A percentile compares a stretch with the other conserved stretches of the same genome.
Evolutionary conservation across 495 filamentous ascomycete species (phyloP).

Genomic region (Lasiosphaeriaceae sp.): DNA sequence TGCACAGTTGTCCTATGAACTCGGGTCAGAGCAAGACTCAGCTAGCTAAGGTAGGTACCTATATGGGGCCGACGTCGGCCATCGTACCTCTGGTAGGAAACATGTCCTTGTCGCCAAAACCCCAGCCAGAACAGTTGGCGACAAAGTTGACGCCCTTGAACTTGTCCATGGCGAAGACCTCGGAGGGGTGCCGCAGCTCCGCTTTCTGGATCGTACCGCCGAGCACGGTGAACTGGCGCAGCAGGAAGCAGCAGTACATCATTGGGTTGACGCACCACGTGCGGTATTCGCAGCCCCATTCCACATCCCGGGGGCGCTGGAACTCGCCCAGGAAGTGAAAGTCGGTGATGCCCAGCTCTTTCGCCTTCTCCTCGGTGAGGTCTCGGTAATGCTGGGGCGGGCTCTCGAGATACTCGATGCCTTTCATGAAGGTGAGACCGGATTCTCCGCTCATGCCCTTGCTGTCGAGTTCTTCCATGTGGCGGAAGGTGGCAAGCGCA

Average conservation of each 20-base stretch:
- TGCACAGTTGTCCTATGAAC: too few species aligned
- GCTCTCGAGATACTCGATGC: slow-evolving; percentile 57
- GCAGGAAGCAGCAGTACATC: slow-evolving; percentile 55
- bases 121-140: too few species aligned
- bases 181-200: slow-evolving; percentile 40
- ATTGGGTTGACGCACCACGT: slow-evolving; percentile 60
- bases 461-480: slow-evolving; percentile 40
- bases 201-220: slow-evolving; percentile 44
- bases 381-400: slow-evolving; percentile 31
- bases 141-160: too few species aligned
- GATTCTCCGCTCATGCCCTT: slow-evolving; percentile 33
- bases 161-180: slow-evolving; percentile 37
- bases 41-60: too few species aligned
- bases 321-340: slow-evolving; percentile 36
- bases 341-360: slow-evolving; percentile 36
- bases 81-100: too few species aligned
- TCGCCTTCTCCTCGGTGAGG: slow-evolving; percentile 23
- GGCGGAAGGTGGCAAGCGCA: slow-evolving; percentile 48
- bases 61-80: too few species aligned
- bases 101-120: too few species aligned
- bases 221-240: slow-evolving; percentile 47
- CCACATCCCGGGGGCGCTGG: slow-evolving; percentile 46
- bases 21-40: too few species aligned
- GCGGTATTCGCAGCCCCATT: slow-evolving; percentile 54
- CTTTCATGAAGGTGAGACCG: slow-evolving; percentile 51